Evolutionary conservation across 2,329 filamentous ascomycete species (phyloP).

Genomic region (Colletotrichum falcatum): DNA sequence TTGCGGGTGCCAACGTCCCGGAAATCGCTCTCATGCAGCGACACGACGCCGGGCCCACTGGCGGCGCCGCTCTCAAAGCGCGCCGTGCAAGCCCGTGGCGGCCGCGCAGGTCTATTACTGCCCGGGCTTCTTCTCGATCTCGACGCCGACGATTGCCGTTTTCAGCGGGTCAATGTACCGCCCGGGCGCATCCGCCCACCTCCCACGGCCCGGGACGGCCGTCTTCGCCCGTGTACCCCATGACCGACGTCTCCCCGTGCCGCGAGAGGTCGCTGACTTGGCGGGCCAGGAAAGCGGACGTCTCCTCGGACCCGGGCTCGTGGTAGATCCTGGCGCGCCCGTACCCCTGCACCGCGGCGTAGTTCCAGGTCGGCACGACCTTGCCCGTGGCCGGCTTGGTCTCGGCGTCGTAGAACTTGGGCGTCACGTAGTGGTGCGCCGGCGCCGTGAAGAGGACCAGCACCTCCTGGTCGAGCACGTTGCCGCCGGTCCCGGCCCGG

Average conservation of each 20-base stretch:
- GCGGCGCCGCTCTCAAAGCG: background rate
- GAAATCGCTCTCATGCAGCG: background rate
- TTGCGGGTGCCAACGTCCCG: background rate
- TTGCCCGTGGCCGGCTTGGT: slow-evolving; percentile 75
- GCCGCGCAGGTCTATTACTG: background rate
- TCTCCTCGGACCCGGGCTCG: slow-evolving; percentile 60
- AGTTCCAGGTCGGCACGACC: slow-evolving; percentile 79
- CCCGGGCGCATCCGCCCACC: slow-evolving; percentile 66
- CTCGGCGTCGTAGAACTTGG: slow-evolving; percentile 74
- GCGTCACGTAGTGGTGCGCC: slow-evolving; percentile 73
- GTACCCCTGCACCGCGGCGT: slow-evolving; percentile 73
- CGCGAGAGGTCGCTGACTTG: slow-evolving; percentile 66
- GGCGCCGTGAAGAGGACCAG: slow-evolving; percentile 71
- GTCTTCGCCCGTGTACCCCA: slow-evolving; percentile 63
- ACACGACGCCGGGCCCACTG: too few relatives aligned
- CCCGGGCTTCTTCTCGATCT: slow-evolving; percentile 57
- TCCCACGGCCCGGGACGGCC: slow-evolving; percentile 61
- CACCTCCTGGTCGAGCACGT: slow-evolving; percentile 64
- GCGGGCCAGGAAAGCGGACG: slow-evolving; percentile 59
- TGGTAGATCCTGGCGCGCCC: slow-evolving; percentile 66
- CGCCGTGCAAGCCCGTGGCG: fast-evolving
- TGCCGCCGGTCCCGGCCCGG: slow-evolving; percentile 29
- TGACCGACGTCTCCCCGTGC: slow-evolving; percentile 64
- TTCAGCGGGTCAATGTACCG: slow-evolving; percentile 67
- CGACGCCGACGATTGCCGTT: slow-evolving; percentile 71